Evolutionary conservation across 331 rosid genomes (phyloP).

Genomic region (Spiraea crenata): DNA sequence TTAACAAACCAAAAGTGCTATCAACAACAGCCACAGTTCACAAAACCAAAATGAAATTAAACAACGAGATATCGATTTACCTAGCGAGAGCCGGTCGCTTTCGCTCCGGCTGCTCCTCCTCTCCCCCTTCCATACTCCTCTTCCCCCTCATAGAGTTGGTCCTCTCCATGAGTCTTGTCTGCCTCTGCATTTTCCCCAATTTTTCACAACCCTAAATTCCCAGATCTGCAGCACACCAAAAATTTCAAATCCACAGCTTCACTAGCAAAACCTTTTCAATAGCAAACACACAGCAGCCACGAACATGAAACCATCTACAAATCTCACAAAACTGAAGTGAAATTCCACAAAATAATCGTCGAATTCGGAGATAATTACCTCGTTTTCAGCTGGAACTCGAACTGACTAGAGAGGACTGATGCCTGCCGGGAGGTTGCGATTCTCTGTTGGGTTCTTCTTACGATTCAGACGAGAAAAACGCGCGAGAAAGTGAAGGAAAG

Average conservation of each 20-base stretch:
- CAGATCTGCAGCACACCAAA: conserved; percentile 45
- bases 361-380: background rate
- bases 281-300: conserved; percentile 8
- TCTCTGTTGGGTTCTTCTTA: background rate
- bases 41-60: conserved; percentile 7
- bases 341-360: background rate
- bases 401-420: background rate
- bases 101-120: conserved; percentile 83
- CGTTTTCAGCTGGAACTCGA: background rate
- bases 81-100: conserved; percentile 96
- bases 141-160: conserved; percentile 64
- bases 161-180: conserved; percentile 56
- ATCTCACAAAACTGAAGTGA: background rate
- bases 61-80: conserved; percentile 25
- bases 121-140: conserved; percentile 73
- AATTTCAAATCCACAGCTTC: conserved; percentile 14
- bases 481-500: background rate
- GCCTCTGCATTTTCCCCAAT: conserved; percentile 62
- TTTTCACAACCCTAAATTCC: conserved; percentile 22
- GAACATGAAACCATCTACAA: background rate
- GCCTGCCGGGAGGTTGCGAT: background rate
- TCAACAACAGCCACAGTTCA: conserved; percentile 22
- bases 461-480: background rate
- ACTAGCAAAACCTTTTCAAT: conserved; percentile 9
- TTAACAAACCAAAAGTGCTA: background rate